Base-by-base conservation (phyloP, 78 protist species). In the Emiliania huxleyi region DNA sequence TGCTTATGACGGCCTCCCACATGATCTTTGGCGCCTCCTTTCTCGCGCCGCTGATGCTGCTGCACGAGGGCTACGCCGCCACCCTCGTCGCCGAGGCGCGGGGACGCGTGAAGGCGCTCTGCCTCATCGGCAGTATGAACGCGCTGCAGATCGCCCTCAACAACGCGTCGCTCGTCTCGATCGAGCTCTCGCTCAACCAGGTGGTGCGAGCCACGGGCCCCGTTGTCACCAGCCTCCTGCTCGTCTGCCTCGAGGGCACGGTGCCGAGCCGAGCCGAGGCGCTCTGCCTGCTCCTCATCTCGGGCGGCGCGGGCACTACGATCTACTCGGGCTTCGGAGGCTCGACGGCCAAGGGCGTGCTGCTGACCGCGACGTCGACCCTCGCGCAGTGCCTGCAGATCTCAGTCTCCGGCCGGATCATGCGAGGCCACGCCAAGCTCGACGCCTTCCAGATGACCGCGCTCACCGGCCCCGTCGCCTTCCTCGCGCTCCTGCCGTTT, bases 111-210 rank as follows among this genome's bases (percentile, higher is more conserved):
- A 11, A 22, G 29, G 71, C 71, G 29, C 71, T 56, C 11, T 19
- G 0, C 18, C 8, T 35, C 25, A 33, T 71, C 4, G 81, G 81
- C 23, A 23, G 12, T 26, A 3, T 33, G 29, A 71, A 71, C 81
- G 81, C 25, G 43, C 37, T 35, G 37, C 81, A 71, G 81, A 71
- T 71, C 18, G 81, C 81, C 43, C 43, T 35, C 42, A 71, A 71
- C 81, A 71, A 71, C 42, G 81, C 81, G 22, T 25, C n/a, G 26
- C 81, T 71, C 18, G 42, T 71, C 43, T 71, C n/a, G 15, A 71
- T 71, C 25, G 81, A 71, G 81, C 81, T 71, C 81, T 71, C 81
- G 42, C n/a, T 71, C 15, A 71, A 71, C 43, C 81, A 71, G 81
- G 42, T 35, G 23, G 35, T 71, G 23, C 81, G 81, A 5, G 37